Evolutionary conservation across 352 stramenopile genomes (phyloP), one percentile per base, ranked within the genome.

Genomic region (Phytophthora sansomeana): DNA sequence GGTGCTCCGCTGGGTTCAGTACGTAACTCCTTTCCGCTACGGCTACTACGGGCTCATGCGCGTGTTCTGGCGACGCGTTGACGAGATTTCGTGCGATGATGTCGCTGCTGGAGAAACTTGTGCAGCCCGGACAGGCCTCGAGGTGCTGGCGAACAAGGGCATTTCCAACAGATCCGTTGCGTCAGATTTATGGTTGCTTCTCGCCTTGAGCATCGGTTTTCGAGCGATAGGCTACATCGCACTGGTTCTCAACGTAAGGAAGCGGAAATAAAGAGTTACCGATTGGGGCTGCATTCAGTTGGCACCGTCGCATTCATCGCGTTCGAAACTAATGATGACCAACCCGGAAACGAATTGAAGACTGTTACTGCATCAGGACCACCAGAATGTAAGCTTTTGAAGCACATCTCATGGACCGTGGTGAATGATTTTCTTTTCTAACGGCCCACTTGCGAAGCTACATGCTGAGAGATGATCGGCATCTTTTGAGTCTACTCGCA

Each of bases 11-110:
- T 89, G 80, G 80, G 61, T 89, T 29, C 53, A 78, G 54, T 81
- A 79, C 65, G 69, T 89, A 21, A 85, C 80, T 26, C 78, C 75
- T 30, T 69, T 89, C 58, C 72, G 75, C 36, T 89, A 82, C 56
- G 69, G 75, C 33, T 87, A 78, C 60, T 78, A 81, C 26, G 80
- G 63, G 1, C 32, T 84, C 24, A 86, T 83, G 69, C 77, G 77
- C 4, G 65, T 77, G 19, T 85, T 74, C 60, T 89, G 78, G 77
- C 58, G 55, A 13, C 39, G 52, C 28, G 56, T 87, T n/a, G 38
- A 59, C 1, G 28, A 38, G 1, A 85, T 89, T 33, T 70, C 80
- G 5, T 89, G 80, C 58, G 48, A 53, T 43, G 58, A 72, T 24
- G 41, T 65, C 10, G 41, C 48, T 7, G 11, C 28, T 13, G 67